Evolutionary conservation across 129 eudicot species (phyloP), one percentile per base, ranked within the genome.

Genomic region (Arctium lappa): DNA sequence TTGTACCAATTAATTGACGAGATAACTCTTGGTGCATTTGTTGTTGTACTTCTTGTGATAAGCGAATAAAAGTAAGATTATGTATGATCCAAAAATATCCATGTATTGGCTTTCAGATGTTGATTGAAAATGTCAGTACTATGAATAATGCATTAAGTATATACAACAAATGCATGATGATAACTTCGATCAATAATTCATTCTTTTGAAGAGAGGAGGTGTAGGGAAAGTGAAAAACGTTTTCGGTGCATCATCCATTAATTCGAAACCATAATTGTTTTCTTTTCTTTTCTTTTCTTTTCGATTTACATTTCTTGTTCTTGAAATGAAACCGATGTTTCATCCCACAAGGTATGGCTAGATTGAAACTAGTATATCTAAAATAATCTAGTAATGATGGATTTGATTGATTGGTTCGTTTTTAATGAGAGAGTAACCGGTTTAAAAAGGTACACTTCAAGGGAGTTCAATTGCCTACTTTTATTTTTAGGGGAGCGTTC

Each of bases 321-420:
- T 22, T 46, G 69, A 22, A 75, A 75, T 66, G 50, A 82, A 32
- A 68, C 18, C 3, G 81, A 82, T 82, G 33, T 68, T 9, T 75
- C 86, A 76, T 82, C 77, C 9, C 46, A 82, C 40, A 75, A 68
- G 27, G 2, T 71, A 71, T 18, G 18, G 71, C 4, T 66, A 27
- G 34, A 33, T 11, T 60, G 77, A 66, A 7, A 30, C 13, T 66
- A 66, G 71, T 66, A 27, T 34, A 18, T 56, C 66, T 13, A 15
- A 71, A 34, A 73, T 27, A 40, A 73, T 39, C 32, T n/a, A 4
- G 56, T 73, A 42, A 36, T 2, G 56, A 66, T 27, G 1, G 32
- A 8, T 66, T 66, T 66, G 68, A 60, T 60, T 60, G 68, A 16
- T 18, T 1, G 68, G 68, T 60, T 60, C 68, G 9, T 60, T 60